Evolutionary conservation across 768 basidiomycete species (phyloP), one percentile per base, ranked within the genome.

Genomic region (Suillus spraguei): DNA sequence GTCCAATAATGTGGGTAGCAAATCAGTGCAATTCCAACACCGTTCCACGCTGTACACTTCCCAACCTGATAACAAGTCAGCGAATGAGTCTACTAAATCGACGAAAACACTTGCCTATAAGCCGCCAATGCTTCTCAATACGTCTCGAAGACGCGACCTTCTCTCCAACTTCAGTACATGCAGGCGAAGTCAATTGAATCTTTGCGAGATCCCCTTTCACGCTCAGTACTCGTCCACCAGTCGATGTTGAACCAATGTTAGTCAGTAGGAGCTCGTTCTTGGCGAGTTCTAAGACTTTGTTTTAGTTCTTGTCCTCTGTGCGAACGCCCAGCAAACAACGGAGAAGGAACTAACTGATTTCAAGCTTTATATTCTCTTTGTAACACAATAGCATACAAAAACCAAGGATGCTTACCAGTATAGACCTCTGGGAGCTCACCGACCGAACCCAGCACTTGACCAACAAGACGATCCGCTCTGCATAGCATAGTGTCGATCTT

Each of bases 231-330:
- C 28, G 28, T 4, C 28, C 28, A 28, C 28, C 28, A 28, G 28
- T 38, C 36, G 36, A 38, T 38, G 36, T 38, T 11, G 11, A 38
- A 38, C 36, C 36, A 38, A 38, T 38, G 2, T 38, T 11, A 38
- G 11, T 13, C 2, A 38, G 36, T n/a, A 38, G 36, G 36, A 38
- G 10, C 2, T 28, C 28, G 4, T 28, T 28, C 28, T 28, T 28
- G 28, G 36, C 10, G 10, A 38, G 0, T 38, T 38, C 11, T 14
- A 14, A 14, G 13, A 38, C 36, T 97, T 75, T n/a, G 17, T 77
- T n/a, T n/a, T n/a, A n/a, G n/a, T 98, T 99, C 82, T 96, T 97
- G 80, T 99, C 97, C 77, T 98, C 97, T 22, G 95, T 94, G 78
- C 95, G 95, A 66, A 99, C 97, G 74, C 97, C 96, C 17, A 99